A percentile compares a stretch with the other conserved stretches of the same genome.
phyloP scores from a whole-genome alignment of 2,329 filamentous ascomycete genomes.

The Colletotrichum shisoi region DNA sequence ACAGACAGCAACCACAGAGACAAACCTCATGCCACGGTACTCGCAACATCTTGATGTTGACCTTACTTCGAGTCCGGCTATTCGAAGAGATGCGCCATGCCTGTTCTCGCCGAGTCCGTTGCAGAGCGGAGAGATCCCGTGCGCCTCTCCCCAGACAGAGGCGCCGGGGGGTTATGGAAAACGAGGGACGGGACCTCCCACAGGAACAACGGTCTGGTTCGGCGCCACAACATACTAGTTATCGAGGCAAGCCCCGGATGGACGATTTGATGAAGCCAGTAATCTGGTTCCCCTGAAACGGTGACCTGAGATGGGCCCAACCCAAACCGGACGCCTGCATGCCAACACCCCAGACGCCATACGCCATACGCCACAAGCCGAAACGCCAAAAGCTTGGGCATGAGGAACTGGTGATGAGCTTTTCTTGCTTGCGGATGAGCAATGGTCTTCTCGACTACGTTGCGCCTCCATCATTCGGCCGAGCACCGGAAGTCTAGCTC shows the following conservation, averaged over 20 bases:
- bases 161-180: not conserved
- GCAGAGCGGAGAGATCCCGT: not conserved
- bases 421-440: not conserved
- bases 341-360: not conserved
- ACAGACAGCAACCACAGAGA: constrained; percentile 2
- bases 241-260: constrained; percentile 7
- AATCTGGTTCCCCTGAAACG: constrained; percentile 25
- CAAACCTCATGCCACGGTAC: not conserved
- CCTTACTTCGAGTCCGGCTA: not conserved
- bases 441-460: not conserved
- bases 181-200: not conserved
- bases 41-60: not conserved
- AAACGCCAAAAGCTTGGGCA: not conserved
- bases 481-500: too few species aligned
- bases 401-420: not conserved
- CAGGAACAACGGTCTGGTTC: not conserved
- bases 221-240: not conserved
- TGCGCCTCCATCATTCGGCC: too few species aligned
- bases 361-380: constrained; percentile 5
- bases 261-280: not conserved
- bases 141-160: not conserved
- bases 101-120: not conserved
- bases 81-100: not conserved
- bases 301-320: not conserved
- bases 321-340: not conserved